These are phyloP conservation scores for Ormosia semicastrata DNA, from an alignment of 306 rosid species.

Conservation along the genomic window DNA sequence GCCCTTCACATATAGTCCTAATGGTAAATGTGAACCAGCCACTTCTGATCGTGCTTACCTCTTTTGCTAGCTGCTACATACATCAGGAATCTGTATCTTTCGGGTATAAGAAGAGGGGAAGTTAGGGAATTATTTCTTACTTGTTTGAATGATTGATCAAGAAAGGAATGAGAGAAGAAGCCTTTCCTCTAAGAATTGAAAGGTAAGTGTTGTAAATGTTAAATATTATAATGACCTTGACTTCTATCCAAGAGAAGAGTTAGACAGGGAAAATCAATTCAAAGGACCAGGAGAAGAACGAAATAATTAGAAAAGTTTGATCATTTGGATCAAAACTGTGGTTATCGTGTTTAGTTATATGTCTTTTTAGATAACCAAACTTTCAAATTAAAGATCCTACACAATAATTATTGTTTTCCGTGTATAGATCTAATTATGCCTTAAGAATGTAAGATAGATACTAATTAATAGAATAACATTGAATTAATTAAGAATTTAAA, in stretches of 20 bases:
- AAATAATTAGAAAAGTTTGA: background rate
- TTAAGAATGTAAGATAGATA: background rate
- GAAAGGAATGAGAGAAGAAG: background rate
- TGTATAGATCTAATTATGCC: background rate
- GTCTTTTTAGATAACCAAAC: slow-evolving; percentile 16
- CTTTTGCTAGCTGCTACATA: slow-evolving; percentile 2
- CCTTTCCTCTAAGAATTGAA: background rate
- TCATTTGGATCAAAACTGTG: background rate
- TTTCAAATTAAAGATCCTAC: background rate
- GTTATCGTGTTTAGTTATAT: background rate
- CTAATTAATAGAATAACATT: background rate
- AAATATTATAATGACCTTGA: background rate
- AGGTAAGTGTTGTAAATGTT: background rate
- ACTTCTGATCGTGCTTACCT: background rate
- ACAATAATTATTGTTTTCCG: background rate
- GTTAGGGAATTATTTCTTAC: slow-evolving; percentile 11
- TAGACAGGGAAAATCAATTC: background rate
- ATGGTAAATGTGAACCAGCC: slow-evolving; percentile 12
- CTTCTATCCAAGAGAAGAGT: background rate
- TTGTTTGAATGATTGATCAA: background rate
- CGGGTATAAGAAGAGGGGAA: background rate
- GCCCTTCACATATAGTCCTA: slow-evolving; percentile 8
- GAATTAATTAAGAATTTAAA: background rate
- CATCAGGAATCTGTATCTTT: background rate
- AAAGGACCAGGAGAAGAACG: background rate